These are phyloP conservation scores for Aspergillus sp. DNA, from an alignment of 2,329 filamentous ascomycete species.

Conservation along the genomic window DNA sequence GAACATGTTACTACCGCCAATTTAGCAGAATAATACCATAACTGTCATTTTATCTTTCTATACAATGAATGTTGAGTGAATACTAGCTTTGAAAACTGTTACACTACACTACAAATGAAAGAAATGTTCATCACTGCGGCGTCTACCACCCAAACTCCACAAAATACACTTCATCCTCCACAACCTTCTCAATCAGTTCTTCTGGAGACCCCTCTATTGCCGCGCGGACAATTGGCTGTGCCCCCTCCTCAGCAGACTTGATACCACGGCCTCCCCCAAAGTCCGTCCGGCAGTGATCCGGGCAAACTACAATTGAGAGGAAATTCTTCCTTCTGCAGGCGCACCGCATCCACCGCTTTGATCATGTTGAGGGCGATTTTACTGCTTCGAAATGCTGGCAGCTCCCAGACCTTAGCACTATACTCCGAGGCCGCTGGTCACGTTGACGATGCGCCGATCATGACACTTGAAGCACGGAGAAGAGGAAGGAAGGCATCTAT, in stretches of 20 bases:
- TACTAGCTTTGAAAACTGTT: too few relatives aligned
- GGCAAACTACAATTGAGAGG: background rate
- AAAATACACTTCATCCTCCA: background rate
- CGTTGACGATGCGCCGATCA: constrained; percentile 12
- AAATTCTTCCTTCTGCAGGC: background rate
- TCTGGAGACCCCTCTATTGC: background rate
- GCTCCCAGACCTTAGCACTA: constrained; percentile 1
- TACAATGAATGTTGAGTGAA: too few relatives aligned
- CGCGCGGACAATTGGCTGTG: background rate
- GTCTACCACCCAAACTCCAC: background rate
- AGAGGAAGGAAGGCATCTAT: constrained; percentile 8
- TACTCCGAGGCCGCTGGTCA: constrained; percentile 10
- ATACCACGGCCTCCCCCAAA: background rate
- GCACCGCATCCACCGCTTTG: constrained; percentile 2
- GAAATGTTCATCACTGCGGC: too few relatives aligned
- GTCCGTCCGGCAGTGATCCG: background rate
- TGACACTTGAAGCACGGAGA: constrained; percentile 1
- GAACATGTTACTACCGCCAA: too few relatives aligned
- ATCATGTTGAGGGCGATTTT: constrained; percentile 12
- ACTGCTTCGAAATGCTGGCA: constrained; percentile 9
- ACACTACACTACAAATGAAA: too few relatives aligned
- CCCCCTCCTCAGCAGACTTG: background rate
- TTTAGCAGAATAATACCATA: too few relatives aligned
- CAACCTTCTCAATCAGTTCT: background rate
- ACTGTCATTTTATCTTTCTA: too few relatives aligned